Base-by-base conservation (phyloP, 495 filamentous ascomycete genomes). In the Lasiosphaeria ovina region DNA sequence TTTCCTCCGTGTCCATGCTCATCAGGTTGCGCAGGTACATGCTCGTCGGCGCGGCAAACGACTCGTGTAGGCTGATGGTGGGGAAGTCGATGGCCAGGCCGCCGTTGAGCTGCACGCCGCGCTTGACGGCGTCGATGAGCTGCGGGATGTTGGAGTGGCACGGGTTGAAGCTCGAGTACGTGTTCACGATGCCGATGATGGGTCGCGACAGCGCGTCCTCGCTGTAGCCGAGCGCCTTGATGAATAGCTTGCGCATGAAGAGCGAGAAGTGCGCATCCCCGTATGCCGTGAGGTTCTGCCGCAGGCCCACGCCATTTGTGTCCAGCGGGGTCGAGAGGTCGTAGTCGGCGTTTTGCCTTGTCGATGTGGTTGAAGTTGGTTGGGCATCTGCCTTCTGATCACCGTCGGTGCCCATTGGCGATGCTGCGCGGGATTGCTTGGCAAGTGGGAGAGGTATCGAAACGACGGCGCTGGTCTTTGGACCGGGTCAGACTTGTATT, bases 1-100 rank as follows among this genome's bases (percentile, higher is more conserved):
- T 88, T 72, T 88, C 86, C 67, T 89, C 86, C 0, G 86, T 88
- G 65, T 89, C 85, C 84, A 89, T 87, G 62, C 83, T 85, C 85
- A 89, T 88, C 48, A 88, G 55, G 66, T 88, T 89, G 48, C 86
- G 67, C 57, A 88, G 60, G 57, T 83, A 88, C 85, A 89, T 89
- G 71, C 86, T 89, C 8, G 85, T 87, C 3, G 85, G 85, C 48
- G 79, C 69, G 0, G 85, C 79, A 66, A 88, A 88, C 0, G 75
- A 77, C 71, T 89, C 86, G 50, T 85, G 82, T 7, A 89, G 60
- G 55, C 82, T 87, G 44, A 88, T 88, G 2, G 85, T 88, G 3
- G 85, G 85, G 62, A 88, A 89, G 33, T 87, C 85, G 31, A 88
- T 76, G 2, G 85, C 82, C 38, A 88, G 65, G 0, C 85, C 85